Conservation (phyloP, 192 early-diverging fungal species). For the Geranomyces michiganensis region DNA sequence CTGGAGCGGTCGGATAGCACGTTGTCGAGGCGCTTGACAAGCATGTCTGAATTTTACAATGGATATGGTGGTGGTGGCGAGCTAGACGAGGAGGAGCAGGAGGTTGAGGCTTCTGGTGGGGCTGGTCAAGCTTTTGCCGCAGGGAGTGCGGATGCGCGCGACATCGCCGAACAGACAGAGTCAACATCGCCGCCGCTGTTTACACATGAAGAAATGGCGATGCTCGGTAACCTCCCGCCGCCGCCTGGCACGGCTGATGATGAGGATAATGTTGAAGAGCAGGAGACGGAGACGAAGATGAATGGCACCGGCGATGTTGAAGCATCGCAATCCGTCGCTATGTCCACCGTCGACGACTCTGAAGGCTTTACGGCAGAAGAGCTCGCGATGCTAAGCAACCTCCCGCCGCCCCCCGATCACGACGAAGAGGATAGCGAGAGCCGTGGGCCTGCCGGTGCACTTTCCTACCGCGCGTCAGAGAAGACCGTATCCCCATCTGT, state of each 20-base stretch:
- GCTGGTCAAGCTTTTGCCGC: too few species aligned
- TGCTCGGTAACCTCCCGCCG: constrained; percentile 9
- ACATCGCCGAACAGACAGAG: too few species aligned
- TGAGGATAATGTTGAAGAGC: neutral
- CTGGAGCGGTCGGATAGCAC: too few species aligned
- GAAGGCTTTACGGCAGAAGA: neutral
- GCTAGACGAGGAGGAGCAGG: neutral
- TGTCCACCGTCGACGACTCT: neutral
- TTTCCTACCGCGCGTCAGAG: too few species aligned
- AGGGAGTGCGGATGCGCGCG: too few species aligned
- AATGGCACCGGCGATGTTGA: neutral
- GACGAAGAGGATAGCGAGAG: too few species aligned
- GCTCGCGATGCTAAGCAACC: constrained; percentile 1
- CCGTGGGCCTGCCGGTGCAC: too few species aligned
- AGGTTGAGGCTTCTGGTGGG: too few species aligned
- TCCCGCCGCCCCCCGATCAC: constrained; percentile 3
- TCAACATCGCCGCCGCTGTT: neutral
- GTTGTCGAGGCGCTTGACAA: neutral
- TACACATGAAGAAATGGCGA: constrained; percentile 6
- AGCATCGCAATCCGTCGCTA: neutral
- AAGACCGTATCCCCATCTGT: too few species aligned
- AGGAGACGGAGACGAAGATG: neutral
- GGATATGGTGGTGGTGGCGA: neutral
- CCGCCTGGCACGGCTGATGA: constrained; percentile 8
- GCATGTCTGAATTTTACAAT: constrained; percentile 8